Percentiles rank a stretch among this genome's conserved stretches.
Evolutionary conservation across 495 filamentous ascomycete genomes (phyloP).

Genomic region (Penicillium macrosclerotiorum): DNA sequence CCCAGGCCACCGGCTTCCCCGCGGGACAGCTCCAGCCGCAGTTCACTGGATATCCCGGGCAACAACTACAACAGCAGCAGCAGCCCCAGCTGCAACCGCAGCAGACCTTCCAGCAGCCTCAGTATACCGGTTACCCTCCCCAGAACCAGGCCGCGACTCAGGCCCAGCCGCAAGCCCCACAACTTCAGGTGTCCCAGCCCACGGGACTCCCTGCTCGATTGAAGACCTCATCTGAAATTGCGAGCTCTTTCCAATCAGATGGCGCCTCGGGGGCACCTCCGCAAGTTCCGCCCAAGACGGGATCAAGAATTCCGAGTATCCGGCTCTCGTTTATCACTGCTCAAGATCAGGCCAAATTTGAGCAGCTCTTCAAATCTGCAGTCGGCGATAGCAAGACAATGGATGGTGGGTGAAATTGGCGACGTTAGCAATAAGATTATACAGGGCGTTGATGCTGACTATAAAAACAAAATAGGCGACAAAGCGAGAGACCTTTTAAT

Average conservation of each 20-base stretch:
- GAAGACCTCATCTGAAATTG: constrained; percentile 81
- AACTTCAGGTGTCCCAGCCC: constrained; percentile 47
- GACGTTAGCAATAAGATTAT: too few relatives aligned
- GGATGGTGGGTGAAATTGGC: constrained; percentile 68
- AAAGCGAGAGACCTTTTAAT: constrained; percentile 85
- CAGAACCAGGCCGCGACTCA: constrained; percentile 31
- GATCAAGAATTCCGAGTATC: constrained; percentile 87
- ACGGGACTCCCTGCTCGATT: constrained; percentile 40
- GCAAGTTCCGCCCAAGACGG: constrained; percentile 52
- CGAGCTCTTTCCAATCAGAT: constrained; percentile 70
- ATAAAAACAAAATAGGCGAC: too few relatives aligned
- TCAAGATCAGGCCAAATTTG: constrained; percentile 94
- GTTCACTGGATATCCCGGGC: constrained; percentile 54
- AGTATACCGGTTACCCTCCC: constrained; percentile 40
- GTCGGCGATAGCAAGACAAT: constrained; percentile 84
- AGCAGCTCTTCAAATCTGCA: constrained; percentile 96
- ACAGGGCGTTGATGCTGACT: too few relatives aligned
- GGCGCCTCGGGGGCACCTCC: constrained; percentile 35
- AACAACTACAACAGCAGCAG: constrained; percentile 42
- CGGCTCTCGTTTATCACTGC: constrained; percentile 93
- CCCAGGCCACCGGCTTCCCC: constrained; percentile 58
- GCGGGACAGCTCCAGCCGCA: constrained; percentile 62
- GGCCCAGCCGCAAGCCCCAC: constrained; percentile 32
- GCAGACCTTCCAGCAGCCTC: constrained; percentile 30
- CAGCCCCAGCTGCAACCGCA: constrained; percentile 32